Conservation (phyloP, 805 yeast species). For the Candida ficus region DNA sequence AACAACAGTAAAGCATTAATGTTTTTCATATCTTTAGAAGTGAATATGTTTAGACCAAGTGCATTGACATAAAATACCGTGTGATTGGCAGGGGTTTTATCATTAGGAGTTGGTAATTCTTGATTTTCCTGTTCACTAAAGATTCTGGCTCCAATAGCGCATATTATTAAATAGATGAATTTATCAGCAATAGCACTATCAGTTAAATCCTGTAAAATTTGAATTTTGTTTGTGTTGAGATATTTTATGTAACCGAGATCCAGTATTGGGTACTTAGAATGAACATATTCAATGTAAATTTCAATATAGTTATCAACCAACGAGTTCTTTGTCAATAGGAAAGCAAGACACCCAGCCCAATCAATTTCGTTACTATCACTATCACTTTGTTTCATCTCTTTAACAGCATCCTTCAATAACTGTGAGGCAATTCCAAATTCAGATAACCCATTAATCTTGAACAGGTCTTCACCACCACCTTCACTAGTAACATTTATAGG, state of each 20-base stretch:
- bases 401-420: not conserved
- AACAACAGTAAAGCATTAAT: not conserved
- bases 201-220: not conserved
- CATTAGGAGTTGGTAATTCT: not conserved
- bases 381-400: not conserved
- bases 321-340: not conserved
- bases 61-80: constrained; percentile 1
- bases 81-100: not conserved
- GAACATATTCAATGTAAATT: constrained; percentile 1
- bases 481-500: not conserved
- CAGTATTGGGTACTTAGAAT: constrained; percentile 3
- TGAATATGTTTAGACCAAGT: not conserved
- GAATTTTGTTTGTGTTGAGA: not conserved
- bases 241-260: not conserved
- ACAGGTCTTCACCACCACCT: not conserved
- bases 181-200: constrained; percentile 1
- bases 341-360: constrained; percentile 1
- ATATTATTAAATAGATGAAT: constrained; percentile 3
- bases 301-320: constrained; percentile 1
- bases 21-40: not conserved
- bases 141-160: constrained; percentile 3
- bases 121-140: constrained; percentile 1
- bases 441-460: not conserved
- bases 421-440: not conserved
- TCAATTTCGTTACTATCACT: not conserved